A percentile compares a stretch with the other conserved stretches of the same genome.
phyloP scores from a whole-genome alignment of 495 filamentous ascomycete genomes.

The Bryoglossum gracile region DNA sequence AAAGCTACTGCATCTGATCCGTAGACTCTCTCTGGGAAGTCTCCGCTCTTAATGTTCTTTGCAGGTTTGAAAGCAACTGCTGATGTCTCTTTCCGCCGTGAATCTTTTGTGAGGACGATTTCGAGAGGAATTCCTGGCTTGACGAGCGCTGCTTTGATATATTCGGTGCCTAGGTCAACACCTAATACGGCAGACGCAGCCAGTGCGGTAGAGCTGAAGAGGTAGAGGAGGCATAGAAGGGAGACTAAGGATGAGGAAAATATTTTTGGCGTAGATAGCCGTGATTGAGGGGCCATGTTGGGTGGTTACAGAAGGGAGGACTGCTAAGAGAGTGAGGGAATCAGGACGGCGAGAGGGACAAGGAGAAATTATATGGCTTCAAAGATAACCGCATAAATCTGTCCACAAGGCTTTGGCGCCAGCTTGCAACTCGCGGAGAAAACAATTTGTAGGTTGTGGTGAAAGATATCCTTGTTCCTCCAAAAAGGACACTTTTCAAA shows the following conservation, averaged over 20 bases:
- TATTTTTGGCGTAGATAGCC: constrained; percentile 6
- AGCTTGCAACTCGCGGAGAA: constrained; percentile 8
- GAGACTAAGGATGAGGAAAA: constrained; percentile 34
- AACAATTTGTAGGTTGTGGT: constrained; percentile 2
- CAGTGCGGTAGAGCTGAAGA: constrained; percentile 42
- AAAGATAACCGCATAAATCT: constrained; percentile 20
- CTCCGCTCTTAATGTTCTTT: constrained; percentile 47
- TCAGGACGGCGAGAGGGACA: not conserved
- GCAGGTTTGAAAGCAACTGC: constrained; percentile 90
- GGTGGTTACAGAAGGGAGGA: constrained; percentile 1
- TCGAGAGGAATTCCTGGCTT: constrained; percentile 98
- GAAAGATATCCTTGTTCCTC: constrained; percentile 14
- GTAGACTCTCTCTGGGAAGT: constrained; percentile 84
- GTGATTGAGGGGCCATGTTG: constrained; percentile 17
- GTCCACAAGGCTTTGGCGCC: constrained; percentile 17
- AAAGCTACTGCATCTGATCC: constrained; percentile 87
- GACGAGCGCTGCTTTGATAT: constrained; percentile 92
- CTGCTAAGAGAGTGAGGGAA: constrained; percentile 27
- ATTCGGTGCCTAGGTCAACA: constrained; percentile 92
- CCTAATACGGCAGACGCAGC: constrained; percentile 72
- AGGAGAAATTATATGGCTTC: constrained; percentile 18
- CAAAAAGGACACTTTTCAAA: constrained; percentile 23
- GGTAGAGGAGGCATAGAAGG: constrained; percentile 39
- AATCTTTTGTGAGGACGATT: constrained; percentile 98
- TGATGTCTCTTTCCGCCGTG: constrained; percentile 87